Percentiles rank a stretch among this genome's conserved stretches.
phyloP scores from a whole-genome alignment of 345 rosid genomes.

The Gossypium stocksii region DNA sequence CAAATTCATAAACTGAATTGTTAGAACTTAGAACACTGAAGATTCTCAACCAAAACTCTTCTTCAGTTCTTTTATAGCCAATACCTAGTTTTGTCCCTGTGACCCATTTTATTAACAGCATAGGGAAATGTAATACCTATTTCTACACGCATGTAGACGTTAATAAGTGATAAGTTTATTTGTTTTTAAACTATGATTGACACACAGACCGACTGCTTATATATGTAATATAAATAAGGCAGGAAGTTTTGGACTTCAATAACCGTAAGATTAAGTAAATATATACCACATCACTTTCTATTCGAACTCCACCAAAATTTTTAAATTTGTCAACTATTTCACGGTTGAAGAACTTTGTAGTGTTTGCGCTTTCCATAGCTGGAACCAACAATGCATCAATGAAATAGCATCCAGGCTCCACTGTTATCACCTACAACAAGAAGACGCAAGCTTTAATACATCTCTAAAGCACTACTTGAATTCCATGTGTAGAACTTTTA shows the following conservation, averaged over 20 bases:
- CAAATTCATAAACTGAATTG: not conserved
- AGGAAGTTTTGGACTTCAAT: not conserved
- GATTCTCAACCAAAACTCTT: constrained; percentile 29
- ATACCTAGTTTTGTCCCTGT: not conserved
- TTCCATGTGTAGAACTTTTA: not conserved
- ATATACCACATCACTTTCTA: constrained; percentile 89
- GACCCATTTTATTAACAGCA: not conserved
- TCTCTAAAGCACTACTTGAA: not conserved
- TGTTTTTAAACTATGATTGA: not conserved
- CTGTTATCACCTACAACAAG: constrained; percentile 72
- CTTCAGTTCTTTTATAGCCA: not conserved
- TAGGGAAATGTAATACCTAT: not conserved
- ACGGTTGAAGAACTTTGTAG: constrained; percentile 59
- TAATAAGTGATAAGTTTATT: not conserved
- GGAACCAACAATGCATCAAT: constrained; percentile 71
- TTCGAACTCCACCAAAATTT: constrained; percentile 86
- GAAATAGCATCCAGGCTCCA: constrained; percentile 96
- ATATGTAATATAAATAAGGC: not conserved
- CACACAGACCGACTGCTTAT: not conserved
- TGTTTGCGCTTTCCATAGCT: constrained; percentile 51
- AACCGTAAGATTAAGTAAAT: not conserved
- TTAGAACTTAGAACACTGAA: not conserved
- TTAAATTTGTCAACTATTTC: constrained; percentile 53
- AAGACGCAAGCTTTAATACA: not conserved
- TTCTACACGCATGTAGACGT: not conserved